Base-by-base conservation (phyloP, 495 filamentous ascomycete species). In the Neurospora sp. region DNA sequence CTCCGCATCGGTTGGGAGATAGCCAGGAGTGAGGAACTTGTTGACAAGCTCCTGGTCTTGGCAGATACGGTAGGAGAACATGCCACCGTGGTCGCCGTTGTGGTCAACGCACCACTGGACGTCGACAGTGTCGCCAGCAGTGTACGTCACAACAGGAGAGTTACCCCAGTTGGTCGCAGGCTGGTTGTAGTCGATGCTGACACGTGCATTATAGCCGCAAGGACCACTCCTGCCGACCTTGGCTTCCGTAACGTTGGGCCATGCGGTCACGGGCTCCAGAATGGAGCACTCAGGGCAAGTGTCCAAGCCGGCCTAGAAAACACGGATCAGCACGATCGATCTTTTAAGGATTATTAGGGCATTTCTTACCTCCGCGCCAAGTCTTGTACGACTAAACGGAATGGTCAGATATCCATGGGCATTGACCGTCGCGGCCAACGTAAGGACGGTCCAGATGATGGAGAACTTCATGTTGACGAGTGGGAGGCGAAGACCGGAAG, bases 81-180 rank as follows among this genome's bases (percentile, higher is more conserved):
- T 88, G 77, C 87, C 87, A 39, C 87, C 86, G 76, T 89, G 87
- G 78, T 89, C 87, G 1, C 87, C 87, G 79, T 88, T 89, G 81
- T 87, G 74, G 74, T 89, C 87, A 34, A 88, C 84, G 72, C 87
- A 89, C 86, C 87, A 89, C 78, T 87, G 76, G 6, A 89, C 86
- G 34, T 86, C 82, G 15, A 88, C 78, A 5, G 79, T 72, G 3
- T 86, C 77, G n/a, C 85, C 85, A 0, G 84, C 79, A 7, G 77
- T 78, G 78, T 87, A 89, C 0, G 81, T 85, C 3, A 79, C 83
- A 0, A 88, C 86, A 0, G 82, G 76, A 0, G 76, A 40, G 21
- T 77, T 81, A 13, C 87, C 87, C 86, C 86, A 89, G 76, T 81
- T 69, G 2, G 70, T 71, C 1, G 74, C 71, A 0, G 87, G 86